Evolutionary conservation across 768 basidiomycete genomes (phyloP), one percentile per base, ranked within the genome.

Genomic region (Podaxis sp.): DNA sequence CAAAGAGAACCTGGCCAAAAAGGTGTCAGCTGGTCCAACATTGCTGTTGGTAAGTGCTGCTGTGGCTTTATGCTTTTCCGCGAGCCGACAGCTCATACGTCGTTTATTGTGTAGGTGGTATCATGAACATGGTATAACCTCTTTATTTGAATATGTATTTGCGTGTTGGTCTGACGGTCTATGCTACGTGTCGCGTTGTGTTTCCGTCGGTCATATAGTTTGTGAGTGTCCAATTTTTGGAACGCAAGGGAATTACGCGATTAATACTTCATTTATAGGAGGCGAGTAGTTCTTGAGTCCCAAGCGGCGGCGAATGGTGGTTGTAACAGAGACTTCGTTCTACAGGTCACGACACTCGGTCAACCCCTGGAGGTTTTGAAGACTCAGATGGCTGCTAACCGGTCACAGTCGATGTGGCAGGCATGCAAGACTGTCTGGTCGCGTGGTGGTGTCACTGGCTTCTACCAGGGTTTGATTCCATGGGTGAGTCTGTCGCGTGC

Each of bases 381-480:
- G 79, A 99, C 97, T 17, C 97, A 99, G 74, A 98, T 99, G 97
- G 97, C 97, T 63, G 94, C 95, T 64, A 96, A 96, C 79, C 88
- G 97, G 64, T 86, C 84, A 9, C 95, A 99, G 74, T 81, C 90
- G 12, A 97, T 99, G 94, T 68, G 81, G 64, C 86, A 93, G 72
- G 96, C 97, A 17, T 81, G 91, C 67, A 80, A 83, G 66, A 86
- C 88, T 4, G 93, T 98, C 63, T 96, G 94, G 94, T 82, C 86
- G 69, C 89, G 97, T 65, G 97, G 97, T 67, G 94, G 97, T 65
- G 77, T 89, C 60, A 73, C 77, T 51, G 97, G 97, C 25, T 94
- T 96, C 80, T 99, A 93, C 79, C 97, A 99, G 76, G 97, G 97
- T 67, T 86, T 99, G 64, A 98, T 98, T 72, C 97, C 97, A 71